These are phyloP conservation scores for Fusarium avenaceum DNA, from an alignment of 2,329 filamentous ascomycete species.

Conservation along the genomic window DNA sequence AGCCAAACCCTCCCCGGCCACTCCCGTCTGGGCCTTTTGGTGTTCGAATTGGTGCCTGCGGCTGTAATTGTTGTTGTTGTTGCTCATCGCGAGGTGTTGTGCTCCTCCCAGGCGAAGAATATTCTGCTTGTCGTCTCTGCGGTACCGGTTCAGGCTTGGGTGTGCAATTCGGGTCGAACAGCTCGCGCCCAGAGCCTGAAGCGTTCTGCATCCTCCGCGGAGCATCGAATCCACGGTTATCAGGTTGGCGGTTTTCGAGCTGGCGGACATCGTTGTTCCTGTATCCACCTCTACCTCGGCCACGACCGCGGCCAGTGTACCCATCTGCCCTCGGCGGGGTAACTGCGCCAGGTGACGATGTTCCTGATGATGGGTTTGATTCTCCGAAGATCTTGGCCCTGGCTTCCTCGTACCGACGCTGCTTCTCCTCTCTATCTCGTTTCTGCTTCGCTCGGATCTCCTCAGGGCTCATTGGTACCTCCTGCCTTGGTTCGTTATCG, in stretches of 20 bases:
- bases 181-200: conserved; percentile 64
- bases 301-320: conserved; percentile 59
- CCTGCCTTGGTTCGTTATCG: conserved; percentile 73
- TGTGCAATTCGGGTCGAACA: conserved; percentile 83
- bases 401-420: conserved; percentile 89
- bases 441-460: conserved; percentile 84
- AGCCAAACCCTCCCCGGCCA: conserved; percentile 83
- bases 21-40: conserved; percentile 84
- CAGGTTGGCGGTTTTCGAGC: conserved; percentile 52
- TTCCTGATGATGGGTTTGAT: conserved; percentile 65
- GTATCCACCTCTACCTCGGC: conserved; percentile 60
- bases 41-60: conserved; percentile 77
- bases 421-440: conserved; percentile 87
- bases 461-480: conserved; percentile 76
- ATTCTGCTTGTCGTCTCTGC: conserved; percentile 60
- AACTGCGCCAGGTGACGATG: conserved; percentile 72
- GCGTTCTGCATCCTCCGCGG: conserved; percentile 46
- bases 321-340: conserved; percentile 66
- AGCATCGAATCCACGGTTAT: conserved; percentile 50
- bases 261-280: conserved; percentile 51
- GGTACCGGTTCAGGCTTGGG: conserved; percentile 70
- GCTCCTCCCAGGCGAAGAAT: conserved; percentile 53
- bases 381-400: conserved; percentile 89
- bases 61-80: conserved; percentile 47
- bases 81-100: conserved; percentile 69